These are phyloP conservation scores for Blastosporella zonata DNA, from an alignment of 1,284 basidiomycete species.

Conservation along the genomic window DNA sequence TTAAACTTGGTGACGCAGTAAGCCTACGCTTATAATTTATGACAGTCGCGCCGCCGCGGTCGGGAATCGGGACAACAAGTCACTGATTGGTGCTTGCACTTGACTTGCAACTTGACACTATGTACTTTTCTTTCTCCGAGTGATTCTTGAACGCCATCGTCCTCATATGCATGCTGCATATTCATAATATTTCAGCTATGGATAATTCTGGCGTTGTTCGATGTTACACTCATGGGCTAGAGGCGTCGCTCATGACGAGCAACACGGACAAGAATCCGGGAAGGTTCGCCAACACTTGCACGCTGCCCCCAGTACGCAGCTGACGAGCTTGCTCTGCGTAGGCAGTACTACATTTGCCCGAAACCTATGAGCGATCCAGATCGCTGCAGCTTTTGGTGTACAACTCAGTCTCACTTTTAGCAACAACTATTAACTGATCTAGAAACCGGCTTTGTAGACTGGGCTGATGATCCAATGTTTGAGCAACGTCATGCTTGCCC, in stretches of 20 bases:
- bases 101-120: background rate
- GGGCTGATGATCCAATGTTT: constrained; percentile 22
- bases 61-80: too few species aligned
- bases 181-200: constrained; percentile 15
- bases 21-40: too few species aligned
- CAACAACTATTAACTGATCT: background rate
- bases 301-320: background rate
- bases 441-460: constrained; percentile 16
- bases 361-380: constrained; percentile 18
- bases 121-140: too few species aligned
- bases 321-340: constrained; percentile 16
- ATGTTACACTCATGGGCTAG: constrained; percentile 25
- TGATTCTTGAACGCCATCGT: background rate
- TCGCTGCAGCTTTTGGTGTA: constrained; percentile 28
- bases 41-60: too few species aligned
- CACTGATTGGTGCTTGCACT: too few species aligned
- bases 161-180: background rate
- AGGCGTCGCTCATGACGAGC: constrained; percentile 26
- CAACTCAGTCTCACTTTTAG: background rate
- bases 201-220: constrained; percentile 21
- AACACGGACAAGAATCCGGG: constrained; percentile 16
- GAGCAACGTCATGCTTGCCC: background rate
- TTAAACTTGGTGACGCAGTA: too few species aligned
- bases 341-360: constrained; percentile 29
- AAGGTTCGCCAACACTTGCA: constrained; percentile 16